These are phyloP conservation scores for Plantago ovata DNA, from an alignment of 257 asterid species.

Conservation along the genomic window DNA sequence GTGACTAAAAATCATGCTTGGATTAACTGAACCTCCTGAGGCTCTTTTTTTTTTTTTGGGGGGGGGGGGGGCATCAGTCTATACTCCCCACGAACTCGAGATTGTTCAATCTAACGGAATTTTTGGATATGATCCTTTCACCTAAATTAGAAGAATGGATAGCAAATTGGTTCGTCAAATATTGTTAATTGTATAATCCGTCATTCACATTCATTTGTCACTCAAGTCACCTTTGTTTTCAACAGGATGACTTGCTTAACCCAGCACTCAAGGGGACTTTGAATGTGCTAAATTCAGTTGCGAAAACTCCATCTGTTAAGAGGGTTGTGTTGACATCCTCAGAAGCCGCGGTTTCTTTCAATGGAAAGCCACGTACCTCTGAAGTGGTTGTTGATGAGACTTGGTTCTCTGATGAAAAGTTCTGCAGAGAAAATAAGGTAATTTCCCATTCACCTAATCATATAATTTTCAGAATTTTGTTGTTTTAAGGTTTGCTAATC, in stretches of 20 bases:
- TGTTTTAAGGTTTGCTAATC: background rate
- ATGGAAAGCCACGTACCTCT: slow-evolving; percentile 53
- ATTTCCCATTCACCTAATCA: background rate
- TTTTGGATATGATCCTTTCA: no score
- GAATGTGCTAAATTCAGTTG: slow-evolving; percentile 58
- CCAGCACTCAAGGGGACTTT: slow-evolving; percentile 75
- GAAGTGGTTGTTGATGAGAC: slow-evolving; percentile 59
- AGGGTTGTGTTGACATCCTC: slow-evolving; percentile 70
- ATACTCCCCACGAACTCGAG: no score
- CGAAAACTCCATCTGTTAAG: slow-evolving; percentile 47
- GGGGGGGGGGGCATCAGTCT: no score
- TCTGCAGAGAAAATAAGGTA: slow-evolving; percentile 40
- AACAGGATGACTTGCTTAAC: slow-evolving; percentile 52
- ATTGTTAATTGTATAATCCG: background rate
- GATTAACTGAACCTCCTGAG: no score
- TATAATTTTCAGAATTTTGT: background rate
- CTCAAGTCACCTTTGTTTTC: slow-evolving; percentile 14
- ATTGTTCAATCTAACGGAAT: no score
- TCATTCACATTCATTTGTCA: background rate
- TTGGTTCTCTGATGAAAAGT: slow-evolving; percentile 45
- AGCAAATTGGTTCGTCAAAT: background rate
- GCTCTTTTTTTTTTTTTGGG: no score
- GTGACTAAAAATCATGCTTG: no score
- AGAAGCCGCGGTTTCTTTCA: slow-evolving; percentile 47
- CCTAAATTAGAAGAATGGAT: no score